phyloP scores from a whole-genome alignment of 176 grass and related monocot species.

The Bolboschoenus planiculmis region DNA sequence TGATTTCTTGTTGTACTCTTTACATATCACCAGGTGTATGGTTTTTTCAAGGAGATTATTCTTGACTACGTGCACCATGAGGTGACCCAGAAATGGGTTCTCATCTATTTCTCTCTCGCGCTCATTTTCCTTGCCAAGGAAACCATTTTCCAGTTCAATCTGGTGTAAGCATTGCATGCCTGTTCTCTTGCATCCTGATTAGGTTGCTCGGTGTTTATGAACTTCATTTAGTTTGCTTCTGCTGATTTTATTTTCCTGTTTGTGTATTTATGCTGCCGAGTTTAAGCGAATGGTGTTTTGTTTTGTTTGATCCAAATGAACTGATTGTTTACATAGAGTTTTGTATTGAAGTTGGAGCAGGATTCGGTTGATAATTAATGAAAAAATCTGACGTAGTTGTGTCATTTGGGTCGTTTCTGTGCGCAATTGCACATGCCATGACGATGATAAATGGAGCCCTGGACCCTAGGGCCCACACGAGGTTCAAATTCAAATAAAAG shows the following conservation, averaged over 20 bases:
- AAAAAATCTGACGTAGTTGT: too few relatives aligned
- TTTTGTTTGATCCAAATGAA: conserved; percentile 17
- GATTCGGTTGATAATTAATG: too few relatives aligned
- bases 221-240: conserved; percentile 6
- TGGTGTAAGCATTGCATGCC: conserved; percentile 31
- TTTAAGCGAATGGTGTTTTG: conserved; percentile 1
- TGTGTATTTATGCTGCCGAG: conserved; percentile 14
- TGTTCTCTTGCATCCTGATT: neutral
- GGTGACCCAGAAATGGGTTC: conserved; percentile 69
- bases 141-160: conserved; percentile 49
- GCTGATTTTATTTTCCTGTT: conserved; percentile 13
- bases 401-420: too few relatives aligned
- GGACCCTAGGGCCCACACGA: too few relatives aligned
- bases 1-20: conserved; percentile 41
- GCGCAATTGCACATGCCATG: too few relatives aligned
- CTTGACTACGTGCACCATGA: conserved; percentile 83
- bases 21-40: conserved; percentile 74
- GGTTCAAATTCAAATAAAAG: too few relatives aligned
- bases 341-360: neutral
- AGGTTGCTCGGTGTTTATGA: neutral
- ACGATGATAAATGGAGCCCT: too few relatives aligned
- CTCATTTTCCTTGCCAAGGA: conserved; percentile 77
- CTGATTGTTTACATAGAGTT: conserved; percentile 13
- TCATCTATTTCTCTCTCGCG: conserved; percentile 78
- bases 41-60: conserved; percentile 89